Evolutionary conservation across 768 basidiomycete genomes (phyloP).

Genomic region (Leucocoprinus birnbaumii): DNA sequence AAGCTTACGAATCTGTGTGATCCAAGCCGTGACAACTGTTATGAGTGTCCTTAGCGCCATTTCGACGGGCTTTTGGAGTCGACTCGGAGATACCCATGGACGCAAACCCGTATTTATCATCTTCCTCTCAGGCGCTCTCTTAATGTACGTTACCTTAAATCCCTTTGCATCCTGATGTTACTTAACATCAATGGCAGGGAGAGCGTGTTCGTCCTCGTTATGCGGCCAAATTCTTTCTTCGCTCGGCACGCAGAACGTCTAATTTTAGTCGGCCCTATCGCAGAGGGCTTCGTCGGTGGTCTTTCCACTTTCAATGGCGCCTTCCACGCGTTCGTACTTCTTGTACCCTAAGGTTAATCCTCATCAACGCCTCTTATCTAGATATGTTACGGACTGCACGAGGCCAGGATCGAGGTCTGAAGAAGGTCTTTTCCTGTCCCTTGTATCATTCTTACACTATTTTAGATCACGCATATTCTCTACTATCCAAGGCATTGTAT

Average conservation of each 20-base stretch:
- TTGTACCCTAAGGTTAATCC: slow-evolving; percentile 26
- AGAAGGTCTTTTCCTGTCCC: too few relatives aligned
- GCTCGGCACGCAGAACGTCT: slow-evolving; percentile 61
- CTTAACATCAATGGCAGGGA: slow-evolving; percentile 49
- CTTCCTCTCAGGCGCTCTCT: slow-evolving; percentile 64
- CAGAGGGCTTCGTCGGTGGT: slow-evolving; percentile 82
- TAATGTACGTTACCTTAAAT: slow-evolving; percentile 50
- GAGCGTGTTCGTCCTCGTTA: slow-evolving; percentile 74
- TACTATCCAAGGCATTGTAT: slow-evolving; percentile 71
- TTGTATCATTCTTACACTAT: neutral
- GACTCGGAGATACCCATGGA: slow-evolving; percentile 72
- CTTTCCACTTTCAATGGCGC: slow-evolving; percentile 60
- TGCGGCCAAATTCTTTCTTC: slow-evolving; percentile 48
- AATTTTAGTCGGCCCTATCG: slow-evolving; percentile 71
- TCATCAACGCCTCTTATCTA: slow-evolving; percentile 24
- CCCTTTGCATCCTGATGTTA: slow-evolving; percentile 2
- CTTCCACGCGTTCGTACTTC: slow-evolving; percentile 61
- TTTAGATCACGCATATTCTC: slow-evolving; percentile 51
- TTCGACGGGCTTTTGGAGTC: slow-evolving; percentile 87
- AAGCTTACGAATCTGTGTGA: neutral
- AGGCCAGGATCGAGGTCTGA: too few relatives aligned
- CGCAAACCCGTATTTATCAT: slow-evolving; percentile 71
- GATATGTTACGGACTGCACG: slow-evolving; percentile 54
- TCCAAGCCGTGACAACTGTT: slow-evolving; percentile 60
- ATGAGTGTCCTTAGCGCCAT: slow-evolving; percentile 80